Evolutionary conservation across 768 basidiomycete genomes (phyloP).

Genomic region (Lactarius sanguifluus): DNA sequence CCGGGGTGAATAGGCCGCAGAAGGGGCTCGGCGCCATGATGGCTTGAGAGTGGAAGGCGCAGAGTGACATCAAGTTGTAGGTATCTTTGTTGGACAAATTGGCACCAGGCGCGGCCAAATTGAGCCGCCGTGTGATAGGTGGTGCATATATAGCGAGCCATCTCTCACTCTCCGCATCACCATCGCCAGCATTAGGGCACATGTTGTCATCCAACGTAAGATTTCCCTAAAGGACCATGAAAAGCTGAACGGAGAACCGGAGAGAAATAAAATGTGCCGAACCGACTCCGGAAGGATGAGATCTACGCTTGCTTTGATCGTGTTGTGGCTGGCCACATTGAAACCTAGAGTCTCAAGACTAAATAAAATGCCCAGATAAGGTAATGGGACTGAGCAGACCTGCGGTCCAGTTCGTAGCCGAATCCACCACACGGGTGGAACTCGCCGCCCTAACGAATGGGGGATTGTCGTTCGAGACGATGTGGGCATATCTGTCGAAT

Average conservation of each 20-base stretch:
- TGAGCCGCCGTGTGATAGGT: constrained; percentile 58
- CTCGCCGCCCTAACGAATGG: constrained; percentile 57
- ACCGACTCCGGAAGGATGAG: constrained; percentile 61
- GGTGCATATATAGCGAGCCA: constrained; percentile 61
- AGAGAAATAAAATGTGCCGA: constrained; percentile 29
- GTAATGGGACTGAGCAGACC: constrained; percentile 41
- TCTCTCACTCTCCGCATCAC: constrained; percentile 44
- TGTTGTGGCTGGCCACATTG: constrained; percentile 47
- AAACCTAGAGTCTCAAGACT: constrained; percentile 50
- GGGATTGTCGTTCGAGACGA: constrained; percentile 45
- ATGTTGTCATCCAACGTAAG: constrained; percentile 65
- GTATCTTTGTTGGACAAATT: constrained; percentile 56
- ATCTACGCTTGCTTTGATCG: constrained; percentile 49
- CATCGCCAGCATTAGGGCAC: constrained; percentile 57
- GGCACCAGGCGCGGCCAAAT: constrained; percentile 60
- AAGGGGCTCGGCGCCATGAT: constrained; percentile 55
- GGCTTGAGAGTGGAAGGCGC: constrained; percentile 77
- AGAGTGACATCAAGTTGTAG: constrained; percentile 64
- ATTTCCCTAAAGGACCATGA: constrained; percentile 40
- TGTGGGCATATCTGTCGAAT: constrained; percentile 52
- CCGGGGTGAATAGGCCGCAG: constrained; percentile 64
- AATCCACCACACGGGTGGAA: constrained; percentile 58
- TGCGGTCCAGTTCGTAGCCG: constrained; percentile 67
- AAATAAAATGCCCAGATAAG: background rate
- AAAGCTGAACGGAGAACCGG: background rate